Evolutionary conservation across 352 stramenopile genomes (phyloP).

Genomic region (Phytophthora sojae): DNA sequence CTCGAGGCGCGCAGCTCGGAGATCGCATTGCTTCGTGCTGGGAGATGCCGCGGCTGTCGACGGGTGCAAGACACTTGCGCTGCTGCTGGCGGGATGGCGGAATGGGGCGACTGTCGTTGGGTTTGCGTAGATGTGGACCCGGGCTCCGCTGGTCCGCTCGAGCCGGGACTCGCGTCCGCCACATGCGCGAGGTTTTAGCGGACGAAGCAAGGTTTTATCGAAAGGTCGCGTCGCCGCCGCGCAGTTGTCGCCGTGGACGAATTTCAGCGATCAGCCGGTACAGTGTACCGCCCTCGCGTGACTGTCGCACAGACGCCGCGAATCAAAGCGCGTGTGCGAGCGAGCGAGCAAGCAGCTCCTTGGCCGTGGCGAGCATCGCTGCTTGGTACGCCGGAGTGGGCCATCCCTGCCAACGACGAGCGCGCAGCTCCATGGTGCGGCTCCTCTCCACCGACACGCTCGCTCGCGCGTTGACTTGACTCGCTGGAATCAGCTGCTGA

Average conservation of each 20-base stretch:
- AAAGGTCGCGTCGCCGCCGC: constrained; percentile 7
- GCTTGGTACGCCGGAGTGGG: no score
- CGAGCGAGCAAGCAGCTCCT: not conserved
- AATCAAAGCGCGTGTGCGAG: constrained; percentile 8
- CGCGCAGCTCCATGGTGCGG: no score
- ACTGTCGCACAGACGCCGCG: constrained; percentile 30
- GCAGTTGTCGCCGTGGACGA: constrained; percentile 10
- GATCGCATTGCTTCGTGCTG: constrained; percentile 25
- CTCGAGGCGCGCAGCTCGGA: constrained; percentile 4
- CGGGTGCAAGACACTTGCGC: constrained; percentile 7
- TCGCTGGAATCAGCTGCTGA: not conserved
- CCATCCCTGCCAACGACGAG: not conserved
- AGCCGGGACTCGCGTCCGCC: constrained; percentile 2
- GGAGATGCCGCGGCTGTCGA: constrained; percentile 3
- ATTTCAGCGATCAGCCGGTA: constrained; percentile 11
- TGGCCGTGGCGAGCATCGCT: not conserved
- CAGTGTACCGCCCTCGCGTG: constrained; percentile 3
- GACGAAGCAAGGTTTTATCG: constrained; percentile 26
- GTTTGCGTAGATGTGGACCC: constrained; percentile 37
- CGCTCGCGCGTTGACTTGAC: not conserved
- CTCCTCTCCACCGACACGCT: not conserved
- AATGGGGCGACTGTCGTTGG: constrained; percentile 42
- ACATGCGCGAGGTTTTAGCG: constrained; percentile 25
- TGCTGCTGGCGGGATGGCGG: constrained; percentile 27
- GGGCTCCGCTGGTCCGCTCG: constrained; percentile 29